phyloP scores from a whole-genome alignment of 352 stramenopile species.

The Phytopythium aichiense region DNA sequence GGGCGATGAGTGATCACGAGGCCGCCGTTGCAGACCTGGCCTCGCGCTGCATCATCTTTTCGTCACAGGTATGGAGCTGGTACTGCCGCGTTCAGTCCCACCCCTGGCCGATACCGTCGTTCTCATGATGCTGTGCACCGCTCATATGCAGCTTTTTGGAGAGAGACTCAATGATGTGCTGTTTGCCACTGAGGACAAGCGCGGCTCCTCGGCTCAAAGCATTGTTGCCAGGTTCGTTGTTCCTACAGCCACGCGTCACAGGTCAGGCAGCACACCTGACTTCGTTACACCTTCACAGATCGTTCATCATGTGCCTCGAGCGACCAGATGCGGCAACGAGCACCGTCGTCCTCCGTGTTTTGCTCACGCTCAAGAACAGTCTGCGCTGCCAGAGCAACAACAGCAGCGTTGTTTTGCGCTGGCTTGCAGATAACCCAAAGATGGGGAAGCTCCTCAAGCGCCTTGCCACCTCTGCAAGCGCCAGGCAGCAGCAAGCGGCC shows the following conservation, averaged over 20 bases:
- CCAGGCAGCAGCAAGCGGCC: not conserved
- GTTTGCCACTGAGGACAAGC: slow-evolving; percentile 21
- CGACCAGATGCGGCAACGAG: slow-evolving; percentile 8
- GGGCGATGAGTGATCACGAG: not conserved
- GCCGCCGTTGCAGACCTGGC: slow-evolving; percentile 28
- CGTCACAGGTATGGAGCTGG: slow-evolving; percentile 46
- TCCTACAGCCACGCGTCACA: not conserved
- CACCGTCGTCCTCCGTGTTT: slow-evolving; percentile 35
- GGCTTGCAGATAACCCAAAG: slow-evolving; percentile 21
- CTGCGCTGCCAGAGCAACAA: slow-evolving; percentile 40
- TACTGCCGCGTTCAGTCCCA: not conserved
- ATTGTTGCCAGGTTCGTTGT: slow-evolving; percentile 17
- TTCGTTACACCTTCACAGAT: slow-evolving; percentile 11
- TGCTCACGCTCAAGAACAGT: slow-evolving; percentile 59
- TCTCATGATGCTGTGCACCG: not conserved
- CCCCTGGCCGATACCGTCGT: not conserved
- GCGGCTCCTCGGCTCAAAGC: slow-evolving; percentile 4
- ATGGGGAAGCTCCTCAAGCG: slow-evolving; percentile 11
- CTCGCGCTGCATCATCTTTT: slow-evolving; percentile 52
- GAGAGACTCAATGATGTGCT: slow-evolving; percentile 44
- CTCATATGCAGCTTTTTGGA: slow-evolving; percentile 40
- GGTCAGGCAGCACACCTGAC: not conserved
- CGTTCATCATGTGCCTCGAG: slow-evolving; percentile 25
- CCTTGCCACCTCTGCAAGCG: not conserved
- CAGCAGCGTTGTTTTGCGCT: slow-evolving; percentile 18